Base-by-base conservation (phyloP, 2,329 filamentous ascomycete species). In the Xylaria sp. region DNA sequence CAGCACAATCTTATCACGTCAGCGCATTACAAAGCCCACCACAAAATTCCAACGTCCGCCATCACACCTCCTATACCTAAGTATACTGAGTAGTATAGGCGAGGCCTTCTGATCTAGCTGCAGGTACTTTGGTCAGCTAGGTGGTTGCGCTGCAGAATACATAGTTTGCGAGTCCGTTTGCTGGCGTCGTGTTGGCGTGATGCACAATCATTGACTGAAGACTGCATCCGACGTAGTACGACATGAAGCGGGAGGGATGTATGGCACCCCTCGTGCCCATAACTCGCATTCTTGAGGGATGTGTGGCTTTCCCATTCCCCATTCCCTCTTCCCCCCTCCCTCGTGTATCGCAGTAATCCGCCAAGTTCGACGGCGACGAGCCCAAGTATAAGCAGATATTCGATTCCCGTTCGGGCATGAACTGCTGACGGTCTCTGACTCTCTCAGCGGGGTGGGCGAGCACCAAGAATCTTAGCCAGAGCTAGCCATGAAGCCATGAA, bases 401-500 rank as follows among this genome's bases (percentile, higher is more conserved):
- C 51, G 65, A 60, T 48, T 45, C 51, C 65, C 17, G 42, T 65
- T 60, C 19, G 50, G 61, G 45, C 19, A 56, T 36, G 50, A 32
- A 32, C 30, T 65, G 61, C 68, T 65, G 65, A 68, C 68, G 7
- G 51, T 36, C 57, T 61, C 57, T 61, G 53, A 64, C 53, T 50
- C 61, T 65, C 50, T 8, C 54, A 45, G 57, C 68, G 45, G 55
- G 53, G 17, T 39, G 19, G 53, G 60, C 55, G 60, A 64, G 36
- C 62, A 54, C 47, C 61, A 54, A 68, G 51, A 39, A 24, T 32
- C 48, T 56, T 68, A 65, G 66, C 54, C 12, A 69, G n/a, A 36
- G 60, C 67, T 64, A 24, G 67, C 50, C 51, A 61, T 54, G 64
- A 67, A 61, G 67, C 67, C 64, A 67, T 45, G 47, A 67, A 67